Evolutionary conservation across 306 rosid genomes (phyloP).

Genomic region (Oemleria cerasiformis): DNA sequence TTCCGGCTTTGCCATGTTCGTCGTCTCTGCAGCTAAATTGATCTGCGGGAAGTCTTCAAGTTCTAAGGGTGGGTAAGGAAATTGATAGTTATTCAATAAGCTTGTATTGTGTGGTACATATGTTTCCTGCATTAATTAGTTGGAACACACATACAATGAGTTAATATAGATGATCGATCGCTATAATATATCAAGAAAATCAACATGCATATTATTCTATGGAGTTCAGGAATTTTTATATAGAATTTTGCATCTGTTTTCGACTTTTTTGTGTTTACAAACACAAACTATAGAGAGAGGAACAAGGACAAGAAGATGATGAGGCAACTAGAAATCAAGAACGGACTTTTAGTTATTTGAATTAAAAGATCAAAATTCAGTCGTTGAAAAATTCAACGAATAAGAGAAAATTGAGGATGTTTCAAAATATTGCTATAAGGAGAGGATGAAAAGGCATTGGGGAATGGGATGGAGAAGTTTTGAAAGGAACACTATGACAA

Average conservation of each 20-base stretch:
- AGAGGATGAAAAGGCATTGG: conserved; percentile 35
- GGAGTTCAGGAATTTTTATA: too few relatives aligned
- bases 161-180: neutral
- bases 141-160: neutral
- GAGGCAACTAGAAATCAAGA: too few relatives aligned
- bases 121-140: conserved; percentile 47
- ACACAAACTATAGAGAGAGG: too few relatives aligned
- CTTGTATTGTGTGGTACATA: conserved; percentile 36
- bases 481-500: conserved; percentile 31
- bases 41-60: conserved; percentile 75
- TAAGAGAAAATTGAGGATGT: neutral
- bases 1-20: conserved; percentile 50
- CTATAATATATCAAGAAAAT: neutral
- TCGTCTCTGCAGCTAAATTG: conserved; percentile 49
- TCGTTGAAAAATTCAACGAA: neutral
- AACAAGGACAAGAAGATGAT: too few relatives aligned
- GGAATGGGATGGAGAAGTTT: conserved; percentile 30
- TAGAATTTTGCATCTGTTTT: too few relatives aligned
- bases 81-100: conserved; percentile 41
- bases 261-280: too few relatives aligned
- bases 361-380: too few relatives aligned
- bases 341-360: too few relatives aligned
- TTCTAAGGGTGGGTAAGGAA: conserved; percentile 66
- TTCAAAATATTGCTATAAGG: neutral
- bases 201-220: neutral